Evolutionary conservation across 1,284 basidiomycete species (phyloP).

Genomic region (Malassezia furfur): DNA sequence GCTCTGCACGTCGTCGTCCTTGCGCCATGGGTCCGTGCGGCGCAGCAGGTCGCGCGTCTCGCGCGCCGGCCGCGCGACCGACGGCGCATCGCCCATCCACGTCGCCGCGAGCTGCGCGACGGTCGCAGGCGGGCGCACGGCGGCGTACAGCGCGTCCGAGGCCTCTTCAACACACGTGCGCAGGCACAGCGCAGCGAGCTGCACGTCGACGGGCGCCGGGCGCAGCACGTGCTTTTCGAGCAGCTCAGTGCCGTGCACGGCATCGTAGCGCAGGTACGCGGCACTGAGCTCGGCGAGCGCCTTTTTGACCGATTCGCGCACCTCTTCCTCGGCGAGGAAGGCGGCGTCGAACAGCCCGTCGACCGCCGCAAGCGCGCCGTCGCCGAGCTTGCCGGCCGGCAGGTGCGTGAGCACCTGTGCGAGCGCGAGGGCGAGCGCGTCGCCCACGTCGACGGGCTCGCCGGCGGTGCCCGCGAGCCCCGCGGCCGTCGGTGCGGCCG

Average conservation of each 20-base stretch:
- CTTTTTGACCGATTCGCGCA: constrained; percentile 48
- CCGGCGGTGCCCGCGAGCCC: background rate
- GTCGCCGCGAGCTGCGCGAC: constrained; percentile 67
- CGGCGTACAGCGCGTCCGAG: constrained; percentile 60
- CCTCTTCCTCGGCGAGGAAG: constrained; percentile 52
- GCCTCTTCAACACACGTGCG: constrained; percentile 54
- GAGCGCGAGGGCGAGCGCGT: constrained; percentile 66
- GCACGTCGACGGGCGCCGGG: constrained; percentile 59
- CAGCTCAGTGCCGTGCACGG: constrained; percentile 61
- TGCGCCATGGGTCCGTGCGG: constrained; percentile 39
- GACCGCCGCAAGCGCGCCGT: constrained; percentile 63
- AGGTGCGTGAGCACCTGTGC: constrained; percentile 66
- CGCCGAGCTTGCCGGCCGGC: constrained; percentile 63
- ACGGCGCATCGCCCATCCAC: constrained; percentile 62
- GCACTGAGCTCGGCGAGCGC: constrained; percentile 62
- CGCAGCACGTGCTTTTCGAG: constrained; percentile 56
- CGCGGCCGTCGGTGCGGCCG: constrained; percentile 10
- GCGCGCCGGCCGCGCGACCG: constrained; percentile 70
- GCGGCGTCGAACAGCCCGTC: constrained; percentile 68
- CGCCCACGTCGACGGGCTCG: constrained; percentile 46
- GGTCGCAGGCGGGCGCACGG: constrained; percentile 55
- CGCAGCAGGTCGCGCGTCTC: constrained; percentile 71
- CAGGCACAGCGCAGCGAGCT: constrained; percentile 56
- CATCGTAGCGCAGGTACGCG: constrained; percentile 58
- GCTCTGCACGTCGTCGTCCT: constrained; percentile 25